Evolutionary conservation across 2,329 filamentous ascomycete genomes (phyloP).

Genomic region (Epicoccum sorghinum): DNA sequence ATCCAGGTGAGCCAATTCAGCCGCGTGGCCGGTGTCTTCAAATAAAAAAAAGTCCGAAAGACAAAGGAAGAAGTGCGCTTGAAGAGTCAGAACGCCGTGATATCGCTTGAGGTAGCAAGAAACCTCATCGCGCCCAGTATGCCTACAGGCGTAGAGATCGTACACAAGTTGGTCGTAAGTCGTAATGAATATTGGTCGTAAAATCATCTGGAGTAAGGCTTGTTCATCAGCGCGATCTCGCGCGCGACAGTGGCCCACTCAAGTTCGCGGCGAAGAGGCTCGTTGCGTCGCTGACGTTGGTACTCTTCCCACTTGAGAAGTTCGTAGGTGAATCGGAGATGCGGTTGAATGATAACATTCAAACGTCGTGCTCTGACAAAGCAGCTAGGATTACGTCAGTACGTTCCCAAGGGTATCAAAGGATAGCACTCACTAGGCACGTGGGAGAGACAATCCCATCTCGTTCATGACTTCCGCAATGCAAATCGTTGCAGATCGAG

Average conservation of each 20-base stretch:
- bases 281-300: constrained; percentile 63
- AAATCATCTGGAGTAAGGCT: constrained; percentile 77
- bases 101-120: constrained; percentile 9
- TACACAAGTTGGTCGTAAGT: constrained; percentile 33
- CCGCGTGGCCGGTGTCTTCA: constrained; percentile 24
- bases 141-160: constrained; percentile 21
- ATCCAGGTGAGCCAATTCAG: constrained; percentile 23
- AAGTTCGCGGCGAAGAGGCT: constrained; percentile 72
- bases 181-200: constrained; percentile 18
- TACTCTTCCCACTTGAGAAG: constrained; percentile 93
- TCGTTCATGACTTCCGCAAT: constrained; percentile 98
- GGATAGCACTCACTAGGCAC: constrained; percentile 72
- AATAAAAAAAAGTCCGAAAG: background rate
- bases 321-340: constrained; percentile 90
- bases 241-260: constrained; percentile 89
- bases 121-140: constrained; percentile 15
- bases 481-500: constrained; percentile 93
- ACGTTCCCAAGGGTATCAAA: background rate
- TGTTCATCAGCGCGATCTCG: constrained; percentile 95
- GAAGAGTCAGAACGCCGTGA: constrained; percentile 5
- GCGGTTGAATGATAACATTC: constrained; percentile 98
- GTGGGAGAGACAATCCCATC: constrained; percentile 79
- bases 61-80: too few relatives aligned
- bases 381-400: constrained; percentile 59
- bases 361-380: constrained; percentile 90